Conservation (phyloP, 2,329 filamentous ascomycete species). For the Elsinoe ampelina region DNA sequence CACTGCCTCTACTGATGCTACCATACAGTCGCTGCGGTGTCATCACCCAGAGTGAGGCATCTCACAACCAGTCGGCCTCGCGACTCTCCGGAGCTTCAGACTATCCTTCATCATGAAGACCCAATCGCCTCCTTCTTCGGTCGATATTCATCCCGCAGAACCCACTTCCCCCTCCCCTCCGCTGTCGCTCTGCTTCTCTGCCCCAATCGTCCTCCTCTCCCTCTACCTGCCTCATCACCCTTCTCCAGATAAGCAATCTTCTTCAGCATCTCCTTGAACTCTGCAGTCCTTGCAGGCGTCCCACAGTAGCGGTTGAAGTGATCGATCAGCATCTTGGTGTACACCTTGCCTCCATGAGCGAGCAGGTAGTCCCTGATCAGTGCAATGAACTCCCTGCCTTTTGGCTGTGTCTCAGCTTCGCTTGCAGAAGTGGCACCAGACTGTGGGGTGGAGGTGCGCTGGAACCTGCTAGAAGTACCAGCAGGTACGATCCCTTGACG, state of each 20-base stretch:
- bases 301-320: slow-evolving; percentile 79
- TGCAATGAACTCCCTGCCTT: slow-evolving; percentile 36
- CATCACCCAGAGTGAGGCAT: no score
- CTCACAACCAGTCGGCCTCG: no score
- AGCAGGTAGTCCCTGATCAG: slow-evolving; percentile 69
- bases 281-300: slow-evolving; percentile 56
- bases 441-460: slow-evolving; percentile 21
- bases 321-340: slow-evolving; percentile 78
- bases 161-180: slow-evolving; percentile 46
- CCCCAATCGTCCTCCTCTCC: slow-evolving; percentile 38
- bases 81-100: no score
- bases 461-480: background rate
- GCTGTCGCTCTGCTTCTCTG: slow-evolving; percentile 48
- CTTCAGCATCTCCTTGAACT: slow-evolving; percentile 75
- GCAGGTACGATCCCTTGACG: slow-evolving; percentile 28
- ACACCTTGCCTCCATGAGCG: slow-evolving; percentile 66
- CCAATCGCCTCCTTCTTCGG: slow-evolving; percentile 9
- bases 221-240: slow-evolving; percentile 55
- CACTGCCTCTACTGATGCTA: no score
- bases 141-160: slow-evolving; percentile 48
- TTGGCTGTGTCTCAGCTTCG: slow-evolving; percentile 22
- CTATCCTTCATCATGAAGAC: background rate
- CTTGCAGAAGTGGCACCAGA: slow-evolving; percentile 14
- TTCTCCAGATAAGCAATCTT: slow-evolving; percentile 63
- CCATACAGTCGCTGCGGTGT: no score